A percentile compares a stretch with the other conserved stretches of the same genome.
Evolutionary conservation across 1,139 yeast genomes (phyloP).

Genomic region (Taiozyma sp.): DNA sequence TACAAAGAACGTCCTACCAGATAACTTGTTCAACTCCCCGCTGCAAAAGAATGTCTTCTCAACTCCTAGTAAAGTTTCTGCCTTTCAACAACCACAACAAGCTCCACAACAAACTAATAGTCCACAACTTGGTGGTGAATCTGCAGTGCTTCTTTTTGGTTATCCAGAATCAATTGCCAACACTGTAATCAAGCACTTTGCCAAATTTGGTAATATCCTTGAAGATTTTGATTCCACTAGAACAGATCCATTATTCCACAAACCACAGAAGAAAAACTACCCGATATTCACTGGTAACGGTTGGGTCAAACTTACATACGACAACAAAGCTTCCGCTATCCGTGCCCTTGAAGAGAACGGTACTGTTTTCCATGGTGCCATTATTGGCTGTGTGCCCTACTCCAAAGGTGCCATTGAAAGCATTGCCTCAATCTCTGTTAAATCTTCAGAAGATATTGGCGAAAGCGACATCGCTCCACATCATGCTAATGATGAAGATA

Average conservation of each 20-base stretch:
- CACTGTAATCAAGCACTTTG: slow-evolving; percentile 66
- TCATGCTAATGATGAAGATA: slow-evolving; percentile 8
- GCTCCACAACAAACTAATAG: slow-evolving; percentile 9
- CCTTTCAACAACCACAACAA: slow-evolving; percentile 2
- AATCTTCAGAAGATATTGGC: slow-evolving; percentile 53
- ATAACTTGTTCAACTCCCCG: slow-evolving; percentile 6
- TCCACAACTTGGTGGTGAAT: slow-evolving; percentile 30
- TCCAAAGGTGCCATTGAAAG: slow-evolving; percentile 56
- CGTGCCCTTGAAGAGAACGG: slow-evolving; percentile 87
- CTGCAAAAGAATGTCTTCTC: slow-evolving; percentile 8
- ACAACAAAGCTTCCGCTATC: slow-evolving; percentile 66
- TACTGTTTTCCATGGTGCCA: slow-evolving; percentile 57
- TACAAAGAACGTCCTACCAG: slow-evolving; percentile 7
- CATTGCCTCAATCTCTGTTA: slow-evolving; percentile 49
- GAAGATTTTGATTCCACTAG: slow-evolving; percentile 58
- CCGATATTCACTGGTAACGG: slow-evolving; percentile 82
- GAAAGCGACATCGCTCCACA: slow-evolving; percentile 16
- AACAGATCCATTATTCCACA: slow-evolving; percentile 20
- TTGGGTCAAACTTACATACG: slow-evolving; percentile 87
- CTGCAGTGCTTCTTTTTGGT: slow-evolving; percentile 82
- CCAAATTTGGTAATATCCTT: slow-evolving; percentile 72
- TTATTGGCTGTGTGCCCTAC: slow-evolving; percentile 75
- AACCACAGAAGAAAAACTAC: slow-evolving; percentile 25
- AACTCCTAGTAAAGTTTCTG: slow-evolving; percentile 22
- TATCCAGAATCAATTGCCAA: slow-evolving; percentile 73